Evolutionary conservation across 2,329 filamentous ascomycete species (phyloP).

Genomic region (Fusarium sp.): DNA sequence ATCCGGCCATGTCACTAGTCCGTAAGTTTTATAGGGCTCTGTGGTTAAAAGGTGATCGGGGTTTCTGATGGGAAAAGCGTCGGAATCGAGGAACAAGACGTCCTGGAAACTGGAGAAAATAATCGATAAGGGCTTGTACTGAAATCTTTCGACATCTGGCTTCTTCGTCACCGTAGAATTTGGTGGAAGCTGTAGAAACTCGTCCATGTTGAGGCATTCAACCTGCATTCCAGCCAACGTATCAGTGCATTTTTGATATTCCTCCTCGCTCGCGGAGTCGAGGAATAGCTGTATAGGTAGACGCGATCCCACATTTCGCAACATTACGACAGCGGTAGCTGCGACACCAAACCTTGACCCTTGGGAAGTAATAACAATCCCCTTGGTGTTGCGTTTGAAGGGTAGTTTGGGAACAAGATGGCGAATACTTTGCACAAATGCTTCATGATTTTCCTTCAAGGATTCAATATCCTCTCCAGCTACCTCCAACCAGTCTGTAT

Average conservation of each 20-base stretch:
- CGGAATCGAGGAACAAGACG: constrained; percentile 43
- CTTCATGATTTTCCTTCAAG: constrained; percentile 30
- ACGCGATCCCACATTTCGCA: constrained; percentile 39
- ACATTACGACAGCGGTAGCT: constrained; percentile 41
- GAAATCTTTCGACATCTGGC: constrained; percentile 34
- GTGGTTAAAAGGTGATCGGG: constrained; percentile 37
- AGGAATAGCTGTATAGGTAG: constrained; percentile 40
- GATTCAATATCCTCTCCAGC: constrained; percentile 27
- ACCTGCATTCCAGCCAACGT: constrained; percentile 24
- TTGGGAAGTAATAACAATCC: constrained; percentile 42
- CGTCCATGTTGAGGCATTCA: constrained; percentile 42
- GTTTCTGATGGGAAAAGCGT: constrained; percentile 42
- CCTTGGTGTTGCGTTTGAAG: constrained; percentile 23
- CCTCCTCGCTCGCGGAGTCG: constrained; percentile 34
- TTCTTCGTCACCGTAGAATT: neutral
- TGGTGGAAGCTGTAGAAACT: constrained; percentile 29
- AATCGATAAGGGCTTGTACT: constrained; percentile 43
- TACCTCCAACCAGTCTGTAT: constrained; percentile 35
- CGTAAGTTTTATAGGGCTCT: constrained; percentile 38
- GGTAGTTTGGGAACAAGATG: constrained; percentile 34
- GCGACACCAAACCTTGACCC: constrained; percentile 38
- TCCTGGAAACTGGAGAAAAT: constrained; percentile 46
- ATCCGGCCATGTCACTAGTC: constrained; percentile 46
- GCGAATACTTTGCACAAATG: constrained; percentile 26
- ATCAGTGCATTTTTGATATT: constrained; percentile 23